A percentile compares a stretch with the other conserved stretches of the same genome.
phyloP scores from a whole-genome alignment of 495 filamentous ascomycete genomes.

The Annulohypoxylon stygium region DNA sequence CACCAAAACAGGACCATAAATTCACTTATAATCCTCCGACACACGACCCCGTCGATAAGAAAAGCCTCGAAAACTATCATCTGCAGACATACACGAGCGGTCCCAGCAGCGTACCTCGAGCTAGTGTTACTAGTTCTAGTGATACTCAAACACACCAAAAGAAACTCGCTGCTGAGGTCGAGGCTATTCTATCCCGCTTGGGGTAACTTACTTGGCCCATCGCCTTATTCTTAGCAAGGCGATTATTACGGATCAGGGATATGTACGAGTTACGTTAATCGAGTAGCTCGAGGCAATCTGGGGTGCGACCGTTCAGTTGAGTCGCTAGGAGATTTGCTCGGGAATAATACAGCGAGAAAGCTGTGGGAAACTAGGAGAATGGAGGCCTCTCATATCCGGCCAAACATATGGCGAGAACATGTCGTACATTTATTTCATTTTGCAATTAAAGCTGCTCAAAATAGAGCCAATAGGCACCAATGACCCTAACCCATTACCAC shows the following conservation, averaged over 20 bases:
- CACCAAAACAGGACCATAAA: neutral
- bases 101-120: conserved; percentile 3
- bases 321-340: neutral
- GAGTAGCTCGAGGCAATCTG: too few species aligned
- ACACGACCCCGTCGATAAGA: conserved; percentile 1
- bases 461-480: neutral
- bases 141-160: neutral
- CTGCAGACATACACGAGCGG: neutral
- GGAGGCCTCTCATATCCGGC: neutral
- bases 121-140: neutral
- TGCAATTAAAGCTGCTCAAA: neutral
- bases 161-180: conserved; percentile 4
- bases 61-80: conserved; percentile 23
- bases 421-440: neutral
- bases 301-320: neutral
- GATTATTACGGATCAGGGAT: too few species aligned
- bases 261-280: too few species aligned
- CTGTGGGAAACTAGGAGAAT: neutral
- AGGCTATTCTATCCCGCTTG: neutral
- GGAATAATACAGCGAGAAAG: neutral
- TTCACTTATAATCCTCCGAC: conserved; percentile 18
- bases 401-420: neutral
- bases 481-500: neutral
- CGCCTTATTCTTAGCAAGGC: too few species aligned
- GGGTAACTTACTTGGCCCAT: neutral